Conservation (phyloP, 805 yeast species). For the Kodamaea leandrae region DNA sequence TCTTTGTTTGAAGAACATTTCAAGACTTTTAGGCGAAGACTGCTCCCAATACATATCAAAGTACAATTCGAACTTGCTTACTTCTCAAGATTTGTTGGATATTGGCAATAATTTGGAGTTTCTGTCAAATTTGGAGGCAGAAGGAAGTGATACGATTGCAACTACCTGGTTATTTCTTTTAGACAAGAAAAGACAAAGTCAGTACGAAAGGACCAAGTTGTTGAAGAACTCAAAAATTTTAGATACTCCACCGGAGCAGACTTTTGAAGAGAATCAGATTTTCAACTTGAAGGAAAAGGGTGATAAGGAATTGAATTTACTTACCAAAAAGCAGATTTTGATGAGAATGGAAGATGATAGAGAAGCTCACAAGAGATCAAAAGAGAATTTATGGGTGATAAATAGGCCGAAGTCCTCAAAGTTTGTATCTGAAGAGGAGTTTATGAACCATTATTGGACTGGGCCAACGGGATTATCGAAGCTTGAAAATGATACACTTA, state of each 20-base stretch:
- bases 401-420: conserved; percentile 41
- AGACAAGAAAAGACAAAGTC: conserved; percentile 48
- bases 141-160: conserved; percentile 15
- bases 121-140: conserved; percentile 6
- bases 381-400: conserved; percentile 78
- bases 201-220: conserved; percentile 46
- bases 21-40: conserved; percentile 34
- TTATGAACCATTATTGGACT: conserved; percentile 47
- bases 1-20: conserved; percentile 34
- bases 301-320: conserved; percentile 17
- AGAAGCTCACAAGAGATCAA: conserved; percentile 81
- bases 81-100: conserved; percentile 34
- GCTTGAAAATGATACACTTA: conserved; percentile 42
- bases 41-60: conserved; percentile 22
- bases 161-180: conserved; percentile 49
- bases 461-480: conserved; percentile 43
- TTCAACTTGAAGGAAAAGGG: conserved; percentile 24
- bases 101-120: conserved; percentile 33
- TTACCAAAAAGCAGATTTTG: conserved; percentile 54
- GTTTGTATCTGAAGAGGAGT: conserved; percentile 38
- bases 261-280: conserved; percentile 25
- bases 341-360: conserved; percentile 89
- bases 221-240: conserved; percentile 29
- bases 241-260: conserved; percentile 17
- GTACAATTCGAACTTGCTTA: conserved; percentile 33